Evolutionary conservation across 495 filamentous ascomycete genomes (phyloP).

Genomic region (Aspergillus incahuasiensis): DNA sequence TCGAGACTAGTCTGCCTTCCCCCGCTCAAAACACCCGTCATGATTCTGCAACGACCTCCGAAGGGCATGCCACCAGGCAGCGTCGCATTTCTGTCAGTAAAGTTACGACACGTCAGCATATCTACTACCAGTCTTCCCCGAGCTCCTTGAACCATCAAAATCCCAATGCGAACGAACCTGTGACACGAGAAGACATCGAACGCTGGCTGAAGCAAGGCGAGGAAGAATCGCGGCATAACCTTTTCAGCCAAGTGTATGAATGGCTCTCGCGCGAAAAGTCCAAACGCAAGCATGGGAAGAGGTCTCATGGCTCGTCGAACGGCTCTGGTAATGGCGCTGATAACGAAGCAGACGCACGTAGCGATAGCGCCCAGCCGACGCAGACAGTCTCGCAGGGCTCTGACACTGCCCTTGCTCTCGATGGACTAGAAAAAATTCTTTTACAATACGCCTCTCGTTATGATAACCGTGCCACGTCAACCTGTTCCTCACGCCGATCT

Average conservation of each 20-base stretch:
- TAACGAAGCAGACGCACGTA: slow-evolving; percentile 21
- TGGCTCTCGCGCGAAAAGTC: slow-evolving; percentile 77
- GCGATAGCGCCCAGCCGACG: slow-evolving; percentile 27
- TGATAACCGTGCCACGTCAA: slow-evolving; percentile 28
- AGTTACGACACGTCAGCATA: slow-evolving; percentile 25
- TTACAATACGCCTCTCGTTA: slow-evolving; percentile 44
- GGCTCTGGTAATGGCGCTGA: slow-evolving; percentile 11
- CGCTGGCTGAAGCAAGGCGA: slow-evolving; percentile 21
- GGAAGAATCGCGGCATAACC: slow-evolving; percentile 32
- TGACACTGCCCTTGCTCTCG: slow-evolving; percentile 58
- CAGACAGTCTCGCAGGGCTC: slow-evolving; percentile 43
- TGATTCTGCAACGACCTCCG: slow-evolving; percentile 19
- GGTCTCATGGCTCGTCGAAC: slow-evolving; percentile 9
- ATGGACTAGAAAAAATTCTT: slow-evolving; percentile 66
- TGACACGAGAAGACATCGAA: slow-evolving; percentile 26
- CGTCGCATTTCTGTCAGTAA: slow-evolving; percentile 27
- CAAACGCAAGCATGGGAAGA: slow-evolving; percentile 51
- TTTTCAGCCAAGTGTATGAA: slow-evolving; percentile 67
- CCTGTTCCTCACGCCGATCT: slow-evolving; percentile 31
- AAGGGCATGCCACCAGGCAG: slow-evolving; percentile 24
- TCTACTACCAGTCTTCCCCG: slow-evolving; percentile 24
- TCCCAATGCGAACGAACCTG: slow-evolving; percentile 25
- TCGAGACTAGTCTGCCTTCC: slow-evolving; percentile 27
- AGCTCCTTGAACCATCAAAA: slow-evolving; percentile 27
- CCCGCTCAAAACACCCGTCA: slow-evolving; percentile 14